Percentiles rank a stretch among this genome's conserved stretches.
phyloP scores from a whole-genome alignment of 2,329 filamentous ascomycete genomes.

The Claviceps maximensis region DNA sequence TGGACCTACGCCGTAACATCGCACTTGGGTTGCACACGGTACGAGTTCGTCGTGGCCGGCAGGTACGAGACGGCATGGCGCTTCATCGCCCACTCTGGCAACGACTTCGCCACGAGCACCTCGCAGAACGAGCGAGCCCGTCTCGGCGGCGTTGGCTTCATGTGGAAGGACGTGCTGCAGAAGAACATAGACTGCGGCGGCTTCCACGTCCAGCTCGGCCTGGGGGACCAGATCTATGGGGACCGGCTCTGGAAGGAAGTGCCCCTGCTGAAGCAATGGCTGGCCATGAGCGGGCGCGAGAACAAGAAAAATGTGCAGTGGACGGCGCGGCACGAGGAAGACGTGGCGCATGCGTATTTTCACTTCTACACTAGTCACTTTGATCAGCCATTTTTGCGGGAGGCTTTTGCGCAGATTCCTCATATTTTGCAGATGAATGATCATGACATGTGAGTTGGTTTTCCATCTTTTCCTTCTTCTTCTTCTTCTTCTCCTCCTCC shows the following conservation, averaged over 20 bases:
- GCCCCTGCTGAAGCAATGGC: conserved; percentile 86
- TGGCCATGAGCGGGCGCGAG: conserved; percentile 83
- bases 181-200: conserved; percentile 94
- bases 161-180: conserved; percentile 98
- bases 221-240: conserved; percentile 91
- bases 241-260: conserved; percentile 96
- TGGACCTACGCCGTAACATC: conserved; percentile 99
- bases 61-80: conserved; percentile 86
- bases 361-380: conserved; percentile 99
- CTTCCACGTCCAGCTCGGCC: conserved; percentile 84
- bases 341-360: conserved; percentile 92
- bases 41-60: conserved; percentile 91
- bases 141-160: conserved; percentile 79
- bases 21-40: conserved; percentile 91
- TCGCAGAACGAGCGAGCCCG: conserved; percentile 74
- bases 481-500: too few relatives aligned
- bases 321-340: conserved; percentile 91
- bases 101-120: conserved; percentile 84
- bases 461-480: too few relatives aligned
- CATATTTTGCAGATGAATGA: conserved; percentile 89
- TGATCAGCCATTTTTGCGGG: conserved; percentile 85
- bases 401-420: conserved; percentile 95
- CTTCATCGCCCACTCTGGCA: conserved; percentile 90
- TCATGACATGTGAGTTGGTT: conserved; percentile 74
- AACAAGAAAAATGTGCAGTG: conserved; percentile 80